A percentile compares a stretch with the other conserved stretches of the same genome.
These are phyloP conservation scores for Miscanthus sacchariflorus DNA, from an alignment of 202 grass and related monocot species.

Conservation along the genomic window DNA sequence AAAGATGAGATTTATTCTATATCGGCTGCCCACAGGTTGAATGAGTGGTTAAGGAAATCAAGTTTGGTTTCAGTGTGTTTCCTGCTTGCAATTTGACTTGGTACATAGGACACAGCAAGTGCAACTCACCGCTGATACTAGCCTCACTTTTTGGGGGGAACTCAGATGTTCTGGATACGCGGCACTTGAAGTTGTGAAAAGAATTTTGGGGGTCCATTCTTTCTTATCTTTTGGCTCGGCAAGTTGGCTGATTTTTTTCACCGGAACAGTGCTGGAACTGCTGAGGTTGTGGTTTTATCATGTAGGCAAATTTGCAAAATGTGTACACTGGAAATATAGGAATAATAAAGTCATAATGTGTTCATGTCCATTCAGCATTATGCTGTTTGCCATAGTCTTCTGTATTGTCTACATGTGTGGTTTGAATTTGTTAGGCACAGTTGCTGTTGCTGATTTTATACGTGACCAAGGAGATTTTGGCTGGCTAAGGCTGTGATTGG, in stretches of 20 bases:
- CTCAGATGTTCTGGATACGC: slow-evolving; percentile 8
- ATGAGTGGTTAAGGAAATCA: slow-evolving; percentile 4
- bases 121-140: not conserved
- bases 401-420: not conserved
- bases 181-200: slow-evolving; percentile 5
- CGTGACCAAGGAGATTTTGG: not conserved
- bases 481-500: not conserved
- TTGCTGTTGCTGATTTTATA: not conserved
- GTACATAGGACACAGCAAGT: slow-evolving; percentile 48
- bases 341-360: slow-evolving; percentile 43
- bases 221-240: not conserved
- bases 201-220: slow-evolving; percentile 46
- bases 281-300: too few species aligned
- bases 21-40: not conserved
- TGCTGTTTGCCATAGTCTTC: not conserved
- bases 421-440: not conserved
- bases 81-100: slow-evolving; percentile 19
- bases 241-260: too few species aligned
- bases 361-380: not conserved
- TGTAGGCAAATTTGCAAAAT: too few species aligned
- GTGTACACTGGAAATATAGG: slow-evolving; percentile 44
- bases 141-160: not conserved
- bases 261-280: too few species aligned
- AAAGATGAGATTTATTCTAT: not conserved
- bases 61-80: not conserved